phyloP scores from a whole-genome alignment of 345 rosid genomes.

The Acer saccharum region DNA sequence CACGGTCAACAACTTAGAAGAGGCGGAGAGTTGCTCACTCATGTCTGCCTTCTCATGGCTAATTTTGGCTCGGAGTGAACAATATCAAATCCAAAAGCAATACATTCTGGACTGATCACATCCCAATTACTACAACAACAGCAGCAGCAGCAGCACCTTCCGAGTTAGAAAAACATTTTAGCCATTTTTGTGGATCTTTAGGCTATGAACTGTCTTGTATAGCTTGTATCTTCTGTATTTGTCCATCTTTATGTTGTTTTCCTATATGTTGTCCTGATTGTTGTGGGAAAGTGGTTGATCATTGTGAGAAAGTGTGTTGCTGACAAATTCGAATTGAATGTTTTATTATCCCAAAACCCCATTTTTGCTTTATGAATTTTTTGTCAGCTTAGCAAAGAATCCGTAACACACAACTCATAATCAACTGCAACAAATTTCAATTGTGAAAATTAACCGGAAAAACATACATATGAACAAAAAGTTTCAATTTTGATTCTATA shows the following conservation, averaged over 20 bases:
- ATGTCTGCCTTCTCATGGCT: conserved; percentile 22
- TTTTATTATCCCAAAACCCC: too few relatives aligned
- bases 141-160: too few relatives aligned
- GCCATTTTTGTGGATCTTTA: background rate
- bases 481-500: too few relatives aligned
- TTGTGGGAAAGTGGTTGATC: background rate
- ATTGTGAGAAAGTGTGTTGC: background rate
- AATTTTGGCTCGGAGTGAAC: conserved; percentile 29
- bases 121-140: background rate
- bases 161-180: background rate
- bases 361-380: too few relatives aligned
- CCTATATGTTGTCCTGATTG: background rate
- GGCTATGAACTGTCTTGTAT: background rate
- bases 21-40: conserved; percentile 33
- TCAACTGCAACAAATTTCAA: too few relatives aligned
- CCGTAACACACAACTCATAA: too few relatives aligned
- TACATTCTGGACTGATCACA: background rate
- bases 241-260: background rate
- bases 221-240: background rate
- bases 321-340: too few relatives aligned
- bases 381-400: too few relatives aligned
- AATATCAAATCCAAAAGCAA: background rate
- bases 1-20: conserved; percentile 22
- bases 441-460: too few relatives aligned
- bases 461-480: too few relatives aligned